Evolutionary conservation across 2,329 filamentous ascomycete species (phyloP).

Genomic region (Clonostachys rhizophaga): DNA sequence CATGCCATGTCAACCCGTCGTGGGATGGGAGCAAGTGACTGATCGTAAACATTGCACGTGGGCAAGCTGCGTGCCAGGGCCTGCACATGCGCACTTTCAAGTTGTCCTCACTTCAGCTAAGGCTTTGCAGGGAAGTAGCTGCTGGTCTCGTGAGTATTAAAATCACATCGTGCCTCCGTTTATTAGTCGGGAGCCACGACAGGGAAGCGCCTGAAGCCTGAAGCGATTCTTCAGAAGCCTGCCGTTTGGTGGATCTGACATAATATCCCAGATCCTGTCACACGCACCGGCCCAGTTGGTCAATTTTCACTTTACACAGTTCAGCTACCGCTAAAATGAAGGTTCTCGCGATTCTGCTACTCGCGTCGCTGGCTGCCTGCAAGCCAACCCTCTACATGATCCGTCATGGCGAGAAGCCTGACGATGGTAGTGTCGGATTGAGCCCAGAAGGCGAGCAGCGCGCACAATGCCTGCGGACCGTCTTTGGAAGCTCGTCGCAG

Average conservation of each 20-base stretch:
- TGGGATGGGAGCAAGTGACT: not conserved
- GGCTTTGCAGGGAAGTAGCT: not conserved
- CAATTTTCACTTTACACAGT: no score
- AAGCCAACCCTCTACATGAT: conserved; percentile 55
- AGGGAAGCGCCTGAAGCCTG: not conserved
- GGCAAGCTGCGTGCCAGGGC: not conserved
- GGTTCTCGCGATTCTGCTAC: not conserved
- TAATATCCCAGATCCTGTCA: no score
- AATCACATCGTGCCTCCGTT: not conserved
- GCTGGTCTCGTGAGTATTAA: not conserved
- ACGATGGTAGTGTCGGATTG: conserved; percentile 37
- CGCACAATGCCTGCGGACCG: conserved; percentile 51
- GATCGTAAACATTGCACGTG: not conserved
- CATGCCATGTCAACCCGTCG: not conserved
- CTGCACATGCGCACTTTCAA: not conserved
- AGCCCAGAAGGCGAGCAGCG: conserved; percentile 45
- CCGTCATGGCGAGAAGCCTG: conserved; percentile 60
- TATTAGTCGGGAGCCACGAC: not conserved
- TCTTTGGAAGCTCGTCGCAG: conserved; percentile 45
- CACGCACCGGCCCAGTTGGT: no score
- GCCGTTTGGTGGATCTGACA: not conserved
- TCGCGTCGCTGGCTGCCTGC: conserved; percentile 10
- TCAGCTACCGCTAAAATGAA: not conserved
- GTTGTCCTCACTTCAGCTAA: not conserved
- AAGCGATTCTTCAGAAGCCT: not conserved